Percentiles rank a stretch among this genome's conserved stretches.
Evolutionary conservation across 2,329 filamentous ascomycete genomes (phyloP).

Genomic region (Teratosphaeria nubilosa): DNA sequence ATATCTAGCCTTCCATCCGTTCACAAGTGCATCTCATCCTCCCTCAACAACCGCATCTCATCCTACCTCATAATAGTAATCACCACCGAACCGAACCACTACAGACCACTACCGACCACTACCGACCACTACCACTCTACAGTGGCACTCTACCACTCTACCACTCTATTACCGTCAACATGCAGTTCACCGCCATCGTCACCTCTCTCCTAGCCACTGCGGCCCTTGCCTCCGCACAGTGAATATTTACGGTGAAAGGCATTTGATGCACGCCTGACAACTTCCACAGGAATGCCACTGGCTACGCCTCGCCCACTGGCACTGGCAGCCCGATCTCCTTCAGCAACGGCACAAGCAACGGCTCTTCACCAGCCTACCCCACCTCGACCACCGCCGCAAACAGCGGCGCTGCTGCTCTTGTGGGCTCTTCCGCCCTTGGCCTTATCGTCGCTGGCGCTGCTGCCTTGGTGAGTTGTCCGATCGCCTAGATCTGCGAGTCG

Average conservation of each 20-base stretch:
- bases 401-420: background rate
- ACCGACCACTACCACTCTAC: background rate
- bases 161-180: background rate
- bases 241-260: background rate
- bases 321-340: background rate
- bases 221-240: background rate
- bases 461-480: background rate
- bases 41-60: background rate
- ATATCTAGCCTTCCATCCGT: background rate
- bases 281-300: background rate
- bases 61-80: background rate
- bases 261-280: background rate
- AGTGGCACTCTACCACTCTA: background rate
- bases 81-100: background rate
- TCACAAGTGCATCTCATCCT: background rate
- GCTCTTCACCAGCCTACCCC: background rate
- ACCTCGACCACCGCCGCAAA: background rate
- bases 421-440: background rate
- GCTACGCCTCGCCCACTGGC: background rate
- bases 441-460: background rate
- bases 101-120: background rate
- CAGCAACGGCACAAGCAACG: background rate
- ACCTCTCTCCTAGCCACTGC: background rate
- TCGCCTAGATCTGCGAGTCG: background rate
- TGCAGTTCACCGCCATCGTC: background rate